Conservation (phyloP, 129 eudicot species). For the Centrapalus pauciflorus region DNA sequence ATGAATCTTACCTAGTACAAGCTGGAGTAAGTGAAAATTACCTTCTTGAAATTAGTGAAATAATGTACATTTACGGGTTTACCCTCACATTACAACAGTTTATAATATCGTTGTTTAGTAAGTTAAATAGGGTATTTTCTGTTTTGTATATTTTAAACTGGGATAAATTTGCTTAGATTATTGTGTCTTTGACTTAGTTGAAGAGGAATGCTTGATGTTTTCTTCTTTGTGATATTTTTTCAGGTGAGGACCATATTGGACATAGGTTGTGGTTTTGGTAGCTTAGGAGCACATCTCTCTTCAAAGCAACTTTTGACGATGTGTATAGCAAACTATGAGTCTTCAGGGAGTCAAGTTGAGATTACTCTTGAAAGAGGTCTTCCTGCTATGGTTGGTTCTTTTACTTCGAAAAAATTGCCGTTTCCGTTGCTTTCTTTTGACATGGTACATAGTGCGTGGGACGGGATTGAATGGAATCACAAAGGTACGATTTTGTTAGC, state of each 20-base stretch:
- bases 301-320: slow-evolving; percentile 67
- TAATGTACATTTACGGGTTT: not conserved
- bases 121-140: not conserved
- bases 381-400: slow-evolving; percentile 94
- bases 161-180: slow-evolving; percentile 4
- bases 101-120: not conserved
- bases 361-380: slow-evolving; percentile 97
- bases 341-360: slow-evolving; percentile 99
- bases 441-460: slow-evolving; percentile 94
- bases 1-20: slow-evolving; percentile 70
- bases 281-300: slow-evolving; percentile 92
- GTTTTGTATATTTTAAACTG: not conserved
- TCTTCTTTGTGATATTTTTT: not conserved
- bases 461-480: slow-evolving; percentile 76
- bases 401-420: slow-evolving; percentile 72
- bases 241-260: slow-evolving; percentile 96
- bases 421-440: slow-evolving; percentile 92
- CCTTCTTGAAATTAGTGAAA: not conserved
- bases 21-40: slow-evolving; percentile 71
- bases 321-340: slow-evolving; percentile 92
- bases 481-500: slow-evolving; percentile 51
- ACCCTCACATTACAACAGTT: not conserved
- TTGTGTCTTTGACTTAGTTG: not conserved
- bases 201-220: not conserved
- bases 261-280: slow-evolving; percentile 98